phyloP scores from a whole-genome alignment of 345 rosid species.

The Populus euphratica region DNA sequence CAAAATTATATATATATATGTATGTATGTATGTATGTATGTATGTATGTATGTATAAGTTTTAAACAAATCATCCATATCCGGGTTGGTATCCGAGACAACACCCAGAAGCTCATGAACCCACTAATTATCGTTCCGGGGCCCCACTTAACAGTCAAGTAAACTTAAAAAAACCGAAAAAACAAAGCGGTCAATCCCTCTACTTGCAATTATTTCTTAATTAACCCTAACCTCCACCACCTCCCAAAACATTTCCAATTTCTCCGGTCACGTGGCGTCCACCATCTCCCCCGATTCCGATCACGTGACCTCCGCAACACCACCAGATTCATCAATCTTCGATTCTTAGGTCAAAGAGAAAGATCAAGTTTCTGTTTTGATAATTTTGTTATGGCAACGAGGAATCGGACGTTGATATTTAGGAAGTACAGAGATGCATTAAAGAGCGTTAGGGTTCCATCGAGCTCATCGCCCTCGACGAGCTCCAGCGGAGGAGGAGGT shows the following conservation, averaged over 20 bases:
- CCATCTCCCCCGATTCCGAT: background rate
- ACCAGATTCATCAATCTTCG: background rate
- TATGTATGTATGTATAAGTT: too few relatives aligned
- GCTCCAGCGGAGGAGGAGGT: slow-evolving; percentile 40
- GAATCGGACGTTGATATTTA: slow-evolving; percentile 64
- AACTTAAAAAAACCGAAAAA: background rate
- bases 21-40: too few relatives aligned
- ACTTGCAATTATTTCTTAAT: background rate
- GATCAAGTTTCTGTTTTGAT: background rate
- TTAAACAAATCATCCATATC: too few relatives aligned
- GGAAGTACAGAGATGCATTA: slow-evolving; percentile 79
- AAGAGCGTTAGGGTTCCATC: slow-evolving; percentile 77
- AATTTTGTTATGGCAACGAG: slow-evolving; percentile 68
- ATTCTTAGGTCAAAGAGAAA: background rate
- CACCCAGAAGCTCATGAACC: too few relatives aligned
- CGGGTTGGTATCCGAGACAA: too few relatives aligned
- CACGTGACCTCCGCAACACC: background rate
- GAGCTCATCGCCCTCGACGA: slow-evolving; percentile 29
- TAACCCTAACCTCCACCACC: background rate
- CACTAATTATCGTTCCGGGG: too few relatives aligned
- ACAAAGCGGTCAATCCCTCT: background rate
- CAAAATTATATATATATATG: too few relatives aligned
- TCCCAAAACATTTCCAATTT: background rate
- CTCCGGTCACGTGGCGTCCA: background rate
- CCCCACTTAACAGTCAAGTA: slow-evolving; percentile 4